Evolutionary conservation across 208 protist genomes (phyloP), one percentile per base, ranked within the genome.

Genomic region (Crithidia sp.): DNA sequence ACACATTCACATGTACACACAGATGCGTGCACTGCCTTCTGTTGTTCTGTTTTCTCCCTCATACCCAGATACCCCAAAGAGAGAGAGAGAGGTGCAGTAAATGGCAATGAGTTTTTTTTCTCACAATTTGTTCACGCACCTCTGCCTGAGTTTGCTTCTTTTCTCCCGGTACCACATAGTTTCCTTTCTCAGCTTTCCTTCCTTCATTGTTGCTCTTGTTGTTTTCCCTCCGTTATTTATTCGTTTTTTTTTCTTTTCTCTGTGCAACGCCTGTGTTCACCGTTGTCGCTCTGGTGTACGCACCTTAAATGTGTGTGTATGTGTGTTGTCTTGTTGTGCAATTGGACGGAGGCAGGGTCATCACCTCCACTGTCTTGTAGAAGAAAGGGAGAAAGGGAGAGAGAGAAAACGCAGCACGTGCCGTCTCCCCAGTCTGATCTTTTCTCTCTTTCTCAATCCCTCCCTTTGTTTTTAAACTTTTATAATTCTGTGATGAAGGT

Each of bases 201-300:
- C 16, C 13, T 75, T 52, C 49, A 63, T 41, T 58, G 39, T 17
- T n/a, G 16, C 28, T 72, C 43, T 68, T 59, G 57, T 65, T 44
- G 45, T 17, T 69, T 62, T 64, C n/a, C 44, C 45, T 49, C 45
- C 45, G 45, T 49, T 49, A 49, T 49, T 49, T 49, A 13, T 16
- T 7, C 19, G 4, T 12, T 45, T 49, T 16, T 56, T 28, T 47
- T 19, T 64, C 4, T 44, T 28, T 74, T 57, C 39, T 36, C 52
- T 47, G 44, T 37, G 17, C 53, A 28, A 5, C 28, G 14, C 6
- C 10, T 61, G 7, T 7, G 45, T 13, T 49, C 2, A 49, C 2
- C 45, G 12, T 13, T 49, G 7, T 49, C 7, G 45, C 45, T 49
- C 45, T 49, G 9, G 7, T 49, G 28, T 13, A 41, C 56, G 28